Evolutionary conservation across 345 rosid species (phyloP).

Genomic region (Aurinia saxatilis): DNA sequence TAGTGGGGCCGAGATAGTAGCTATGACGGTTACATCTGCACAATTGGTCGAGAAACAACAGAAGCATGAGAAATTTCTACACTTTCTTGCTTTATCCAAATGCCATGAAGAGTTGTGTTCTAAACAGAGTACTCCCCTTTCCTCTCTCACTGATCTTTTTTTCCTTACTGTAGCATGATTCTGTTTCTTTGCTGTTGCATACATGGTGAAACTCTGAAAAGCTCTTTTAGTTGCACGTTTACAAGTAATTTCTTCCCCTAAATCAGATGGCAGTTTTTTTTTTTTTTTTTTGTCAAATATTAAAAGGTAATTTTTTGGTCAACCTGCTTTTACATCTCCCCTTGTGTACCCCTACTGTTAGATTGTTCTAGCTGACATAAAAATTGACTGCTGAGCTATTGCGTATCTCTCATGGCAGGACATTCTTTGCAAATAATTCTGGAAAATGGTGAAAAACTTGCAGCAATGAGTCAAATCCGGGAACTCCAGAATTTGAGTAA

Average conservation of each 20-base stretch:
- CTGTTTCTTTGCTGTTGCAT: background rate
- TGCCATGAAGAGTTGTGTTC: constrained; percentile 93
- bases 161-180: background rate
- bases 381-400: background rate
- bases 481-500: constrained; percentile 64
- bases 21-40: constrained; percentile 57
- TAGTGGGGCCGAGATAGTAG: constrained; percentile 90
- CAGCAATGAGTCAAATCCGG: constrained; percentile 78
- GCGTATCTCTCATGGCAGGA: constrained; percentile 42
- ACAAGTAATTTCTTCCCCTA: background rate
- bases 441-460: constrained; percentile 95
- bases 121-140: constrained; percentile 52
- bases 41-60: constrained; percentile 87
- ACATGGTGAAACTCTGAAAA: background rate
- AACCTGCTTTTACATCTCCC: background rate
- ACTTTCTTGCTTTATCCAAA: constrained; percentile 94
- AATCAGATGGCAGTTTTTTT: background rate
- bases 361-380: background rate
- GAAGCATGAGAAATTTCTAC: constrained; percentile 79
- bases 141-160: constrained; percentile 8
- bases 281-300: too few relatives aligned
- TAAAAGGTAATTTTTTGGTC: background rate
- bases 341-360: background rate
- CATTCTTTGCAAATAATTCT: constrained; percentile 63
- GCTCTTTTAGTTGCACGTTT: background rate